Evolutionary conservation across 2,329 filamentous ascomycete genomes (phyloP).

Genomic region (Aspergillus sp.): DNA sequence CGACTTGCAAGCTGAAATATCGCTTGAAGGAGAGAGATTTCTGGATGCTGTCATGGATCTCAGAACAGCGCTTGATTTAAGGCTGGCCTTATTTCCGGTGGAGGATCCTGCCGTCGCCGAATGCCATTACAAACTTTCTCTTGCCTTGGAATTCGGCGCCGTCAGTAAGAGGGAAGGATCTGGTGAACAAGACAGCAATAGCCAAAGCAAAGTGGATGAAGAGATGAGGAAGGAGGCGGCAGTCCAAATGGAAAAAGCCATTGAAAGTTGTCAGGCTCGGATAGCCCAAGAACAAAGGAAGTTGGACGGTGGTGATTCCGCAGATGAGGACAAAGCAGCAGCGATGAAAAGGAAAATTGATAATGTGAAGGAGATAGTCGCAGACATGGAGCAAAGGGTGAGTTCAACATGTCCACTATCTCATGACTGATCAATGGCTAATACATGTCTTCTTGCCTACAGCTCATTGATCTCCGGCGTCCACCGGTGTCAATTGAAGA

Average conservation of each 20-base stretch:
- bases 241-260: conserved; percentile 54
- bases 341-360: conserved; percentile 44
- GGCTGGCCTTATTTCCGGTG: conserved; percentile 68
- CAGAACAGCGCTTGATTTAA: conserved; percentile 68
- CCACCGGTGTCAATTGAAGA: conserved; percentile 46
- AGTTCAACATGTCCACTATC: conserved; percentile 16
- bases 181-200: conserved; percentile 32
- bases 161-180: conserved; percentile 47
- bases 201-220: conserved; percentile 43
- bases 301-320: conserved; percentile 30
- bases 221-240: conserved; percentile 52
- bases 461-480: conserved; percentile 52
- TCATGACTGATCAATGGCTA: conserved; percentile 5
- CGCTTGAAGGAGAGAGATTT: conserved; percentile 93
- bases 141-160: conserved; percentile 89
- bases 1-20: conserved; percentile 90
- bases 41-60: conserved; percentile 79
- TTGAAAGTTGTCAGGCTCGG: conserved; percentile 51
- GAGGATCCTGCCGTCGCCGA: conserved; percentile 85
- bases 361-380: conserved; percentile 56
- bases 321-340: conserved; percentile 34
- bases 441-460: conserved; percentile 1
- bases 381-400: conserved; percentile 55
- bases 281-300: conserved; percentile 48
- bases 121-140: conserved; percentile 91